A percentile compares a stretch with the other conserved stretches of the same genome.
Conservation (phyloP, 164 flowering plant genomes). For the Aristolochia fimbriata region DNA sequence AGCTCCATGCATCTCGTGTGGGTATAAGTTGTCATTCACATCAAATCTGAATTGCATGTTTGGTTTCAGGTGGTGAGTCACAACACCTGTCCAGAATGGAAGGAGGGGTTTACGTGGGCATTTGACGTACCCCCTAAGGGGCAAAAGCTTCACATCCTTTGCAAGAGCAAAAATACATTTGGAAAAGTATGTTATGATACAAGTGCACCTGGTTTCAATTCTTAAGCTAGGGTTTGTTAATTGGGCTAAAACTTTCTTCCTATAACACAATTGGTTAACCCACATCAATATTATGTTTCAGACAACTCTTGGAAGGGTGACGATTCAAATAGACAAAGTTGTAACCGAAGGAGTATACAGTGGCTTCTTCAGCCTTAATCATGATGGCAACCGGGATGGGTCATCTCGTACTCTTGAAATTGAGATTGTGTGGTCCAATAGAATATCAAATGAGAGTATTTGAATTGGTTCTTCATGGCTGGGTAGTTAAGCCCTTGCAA, state of each 20-base stretch:
- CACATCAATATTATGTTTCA: conserved; percentile 17
- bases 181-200: conserved; percentile 53
- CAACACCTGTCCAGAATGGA: conserved; percentile 74
- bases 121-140: conserved; percentile 96
- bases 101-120: conserved; percentile 91
- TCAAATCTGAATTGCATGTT: neutral
- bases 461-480: conserved; percentile 7
- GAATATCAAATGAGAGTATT: conserved; percentile 31
- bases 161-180: conserved; percentile 86
- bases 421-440: conserved; percentile 76
- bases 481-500: neutral
- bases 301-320: conserved; percentile 78
- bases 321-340: conserved; percentile 87
- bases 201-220: neutral
- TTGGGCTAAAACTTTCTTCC: neutral
- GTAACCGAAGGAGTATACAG: conserved; percentile 72
- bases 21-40: too few species aligned
- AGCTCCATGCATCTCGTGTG: too few species aligned
- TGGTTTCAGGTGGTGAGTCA: conserved; percentile 58
- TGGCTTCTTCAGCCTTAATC: conserved; percentile 71
- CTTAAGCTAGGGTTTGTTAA: neutral
- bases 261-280: neutral
- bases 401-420: conserved; percentile 79
- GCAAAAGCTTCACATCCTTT: conserved; percentile 75
- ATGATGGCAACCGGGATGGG: conserved; percentile 61